Evolutionary conservation across 108 stramenopile species (phyloP).

Genomic region (Mediolabrus comicus): DNA sequence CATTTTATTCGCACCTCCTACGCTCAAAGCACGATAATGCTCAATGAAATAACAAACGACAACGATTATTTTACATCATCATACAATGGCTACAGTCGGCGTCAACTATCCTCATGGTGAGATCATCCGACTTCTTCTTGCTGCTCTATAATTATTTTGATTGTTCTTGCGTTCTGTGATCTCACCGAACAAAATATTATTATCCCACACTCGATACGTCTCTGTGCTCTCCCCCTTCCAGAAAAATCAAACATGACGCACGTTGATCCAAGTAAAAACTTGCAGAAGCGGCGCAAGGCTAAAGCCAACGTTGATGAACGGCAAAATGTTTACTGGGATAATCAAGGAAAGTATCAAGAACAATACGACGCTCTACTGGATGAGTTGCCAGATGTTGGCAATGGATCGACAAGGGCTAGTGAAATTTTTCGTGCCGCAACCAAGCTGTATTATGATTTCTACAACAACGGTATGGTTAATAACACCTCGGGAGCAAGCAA

Average conservation of each 20-base stretch:
- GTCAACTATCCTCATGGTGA: too few relatives aligned
- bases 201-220: not conserved
- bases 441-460: slow-evolving; percentile 16
- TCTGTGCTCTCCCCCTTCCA: too few relatives aligned
- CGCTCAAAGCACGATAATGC: too few relatives aligned
- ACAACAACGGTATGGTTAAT: slow-evolving; percentile 21
- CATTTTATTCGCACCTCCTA: too few relatives aligned
- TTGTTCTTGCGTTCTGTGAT: not conserved
- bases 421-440: slow-evolving; percentile 20
- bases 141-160: too few relatives aligned
- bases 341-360: not conserved
- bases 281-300: slow-evolving; percentile 13
- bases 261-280: not conserved
- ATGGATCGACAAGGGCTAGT: slow-evolving; percentile 3
- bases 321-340: slow-evolving; percentile 6
- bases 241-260: not conserved
- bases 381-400: not conserved
- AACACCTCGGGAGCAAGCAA: slow-evolving; percentile 14
- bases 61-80: too few relatives aligned
- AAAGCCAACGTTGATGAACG: not conserved
- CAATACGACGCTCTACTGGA: slow-evolving; percentile 5
- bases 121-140: too few relatives aligned
- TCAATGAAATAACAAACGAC: too few relatives aligned
- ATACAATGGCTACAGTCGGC: too few relatives aligned
- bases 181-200: not conserved